Percentiles rank a stretch among this genome's conserved stretches.
Conservation (phyloP, 345 rosid species). For the Acer yangbiense region DNA sequence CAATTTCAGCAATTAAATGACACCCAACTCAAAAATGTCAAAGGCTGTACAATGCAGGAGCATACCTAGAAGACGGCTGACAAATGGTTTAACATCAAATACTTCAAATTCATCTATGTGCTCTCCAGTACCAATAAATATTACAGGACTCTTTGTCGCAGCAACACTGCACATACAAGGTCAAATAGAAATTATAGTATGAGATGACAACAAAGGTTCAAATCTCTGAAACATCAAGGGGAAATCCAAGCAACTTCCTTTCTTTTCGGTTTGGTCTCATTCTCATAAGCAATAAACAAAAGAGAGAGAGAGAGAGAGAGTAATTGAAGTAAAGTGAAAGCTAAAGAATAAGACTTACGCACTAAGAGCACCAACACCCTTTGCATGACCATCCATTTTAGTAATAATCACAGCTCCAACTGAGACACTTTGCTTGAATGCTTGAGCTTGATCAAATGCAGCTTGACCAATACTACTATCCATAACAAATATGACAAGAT, state of each 20-base stretch:
- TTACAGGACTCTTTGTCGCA: constrained; percentile 93
- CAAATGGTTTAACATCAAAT: constrained; percentile 89
- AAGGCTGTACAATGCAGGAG: not conserved
- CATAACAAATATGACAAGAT: constrained; percentile 90
- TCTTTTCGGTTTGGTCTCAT: not conserved
- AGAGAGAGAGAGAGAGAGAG: no score
- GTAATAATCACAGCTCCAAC: constrained; percentile 96
- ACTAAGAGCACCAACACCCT: constrained; percentile 98
- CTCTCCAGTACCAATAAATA: constrained; percentile 92
- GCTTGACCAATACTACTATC: constrained; percentile 98
- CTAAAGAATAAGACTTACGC: constrained; percentile 58
- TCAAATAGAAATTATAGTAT: constrained; percentile 11
- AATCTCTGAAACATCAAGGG: no score
- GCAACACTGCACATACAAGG: constrained; percentile 65
- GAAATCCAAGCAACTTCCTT: not conserved
- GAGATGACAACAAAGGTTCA: not conserved
- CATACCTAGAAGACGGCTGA: constrained; percentile 84
- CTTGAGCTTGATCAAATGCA: constrained; percentile 93
- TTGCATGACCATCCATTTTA: constrained; percentile 98
- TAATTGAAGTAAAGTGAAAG: not conserved
- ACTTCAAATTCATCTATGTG: constrained; percentile 92
- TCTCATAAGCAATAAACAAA: not conserved
- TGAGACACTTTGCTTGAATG: constrained; percentile 84
- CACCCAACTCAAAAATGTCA: not conserved
- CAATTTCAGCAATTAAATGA: constrained; percentile 2